These are phyloP conservation scores for Grigorovia jiainica DNA, from an alignment of 805 yeast species.

Conservation along the genomic window DNA sequence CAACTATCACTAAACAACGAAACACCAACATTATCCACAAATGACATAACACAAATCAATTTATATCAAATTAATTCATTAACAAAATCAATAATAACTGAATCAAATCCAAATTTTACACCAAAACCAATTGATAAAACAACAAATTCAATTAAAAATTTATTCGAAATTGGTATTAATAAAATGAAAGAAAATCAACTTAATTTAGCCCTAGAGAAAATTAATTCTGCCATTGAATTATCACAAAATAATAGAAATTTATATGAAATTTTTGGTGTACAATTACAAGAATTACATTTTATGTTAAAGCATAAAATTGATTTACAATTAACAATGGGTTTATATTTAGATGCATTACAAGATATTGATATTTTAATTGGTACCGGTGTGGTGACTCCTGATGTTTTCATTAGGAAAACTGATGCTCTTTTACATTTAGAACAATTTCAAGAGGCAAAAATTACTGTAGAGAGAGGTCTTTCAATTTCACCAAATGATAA, in stretches of 20 bases:
- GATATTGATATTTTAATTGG: conserved; percentile 61
- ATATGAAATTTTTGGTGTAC: conserved; percentile 65
- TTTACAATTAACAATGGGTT: conserved; percentile 46
- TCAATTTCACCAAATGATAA: conserved; percentile 47
- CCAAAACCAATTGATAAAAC: conserved; percentile 44
- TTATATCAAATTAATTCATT: conserved; percentile 30
- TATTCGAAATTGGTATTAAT: conserved; percentile 53
- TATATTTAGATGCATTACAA: conserved; percentile 50
- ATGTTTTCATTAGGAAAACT: conserved; percentile 64
- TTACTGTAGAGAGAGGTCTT: conserved; percentile 65
- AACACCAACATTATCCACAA: conserved; percentile 3
- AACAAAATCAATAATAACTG: conserved; percentile 26
- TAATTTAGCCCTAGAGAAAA: conserved; percentile 54
- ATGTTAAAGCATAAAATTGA: conserved; percentile 66
- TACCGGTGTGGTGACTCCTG: conserved; percentile 52
- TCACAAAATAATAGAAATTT: conserved; percentile 52
- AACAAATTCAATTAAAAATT: conserved; percentile 47
- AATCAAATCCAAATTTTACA: conserved; percentile 43
- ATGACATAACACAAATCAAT: conserved; percentile 14
- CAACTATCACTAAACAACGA: conserved; percentile 10
- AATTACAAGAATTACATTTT: conserved; percentile 56
- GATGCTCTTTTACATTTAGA: conserved; percentile 55
- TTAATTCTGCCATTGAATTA: conserved; percentile 58
- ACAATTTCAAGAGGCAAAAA: conserved; percentile 50
- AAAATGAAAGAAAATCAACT: conserved; percentile 46